Evolutionary conservation across 179 eudicot species (phyloP).

Genomic region (Spergularia azorica): DNA sequence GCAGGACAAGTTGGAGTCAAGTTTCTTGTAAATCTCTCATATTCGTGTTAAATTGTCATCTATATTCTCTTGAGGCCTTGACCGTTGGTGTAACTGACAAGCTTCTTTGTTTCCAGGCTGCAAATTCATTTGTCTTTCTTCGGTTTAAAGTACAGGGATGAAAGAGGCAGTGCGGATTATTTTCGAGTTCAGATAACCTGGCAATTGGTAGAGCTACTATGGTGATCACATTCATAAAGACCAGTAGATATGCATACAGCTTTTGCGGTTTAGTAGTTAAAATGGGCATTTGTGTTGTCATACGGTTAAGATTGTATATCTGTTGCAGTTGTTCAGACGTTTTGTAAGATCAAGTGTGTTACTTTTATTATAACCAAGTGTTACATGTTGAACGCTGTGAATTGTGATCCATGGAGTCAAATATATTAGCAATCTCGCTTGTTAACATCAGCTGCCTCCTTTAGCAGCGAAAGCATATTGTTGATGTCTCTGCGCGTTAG

Average conservation of each 20-base stretch:
- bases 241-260: slow-evolving; percentile 8
- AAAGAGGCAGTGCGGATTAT: slow-evolving; percentile 10
- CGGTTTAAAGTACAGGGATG: slow-evolving; percentile 5
- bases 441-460: no score
- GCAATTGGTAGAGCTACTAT: not conserved
- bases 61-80: not conserved
- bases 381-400: not conserved
- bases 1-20: not conserved
- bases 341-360: not conserved
- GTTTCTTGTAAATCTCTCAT: not conserved
- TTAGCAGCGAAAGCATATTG: no score
- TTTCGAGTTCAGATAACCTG: not conserved
- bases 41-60: not conserved
- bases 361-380: not conserved
- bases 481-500: no score
- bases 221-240: not conserved
- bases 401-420: not conserved
- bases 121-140: not conserved
- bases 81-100: not conserved
- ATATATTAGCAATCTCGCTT: not conserved
- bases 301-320: not conserved
- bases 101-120: not conserved
- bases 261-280: not conserved
- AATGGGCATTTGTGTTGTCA: not conserved
- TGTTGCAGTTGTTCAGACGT: not conserved